These are phyloP conservation scores for Tulasnella sp. DNA, from an alignment of 768 basidiomycete genomes.

Conservation along the genomic window DNA sequence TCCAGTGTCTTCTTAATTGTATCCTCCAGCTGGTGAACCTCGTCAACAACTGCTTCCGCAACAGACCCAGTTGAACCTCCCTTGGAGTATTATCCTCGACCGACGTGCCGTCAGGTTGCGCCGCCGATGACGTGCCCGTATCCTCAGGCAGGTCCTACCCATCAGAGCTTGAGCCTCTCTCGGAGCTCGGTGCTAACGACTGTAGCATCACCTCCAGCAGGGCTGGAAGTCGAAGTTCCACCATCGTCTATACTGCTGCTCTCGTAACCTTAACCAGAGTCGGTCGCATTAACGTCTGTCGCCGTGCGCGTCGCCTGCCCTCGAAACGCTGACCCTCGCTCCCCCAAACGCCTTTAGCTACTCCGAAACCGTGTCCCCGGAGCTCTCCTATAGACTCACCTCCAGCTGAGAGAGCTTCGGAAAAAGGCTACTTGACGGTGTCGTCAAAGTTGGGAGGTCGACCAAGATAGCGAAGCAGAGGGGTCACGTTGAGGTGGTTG, in stretches of 20 bases:
- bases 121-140: neutral
- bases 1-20: neutral
- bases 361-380: neutral
- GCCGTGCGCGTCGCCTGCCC: neutral
- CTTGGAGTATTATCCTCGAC: neutral
- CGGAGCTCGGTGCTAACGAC: neutral
- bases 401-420: constrained; percentile 1
- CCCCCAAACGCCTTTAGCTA: neutral
- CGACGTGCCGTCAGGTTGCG: neutral
- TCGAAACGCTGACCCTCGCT: neutral
- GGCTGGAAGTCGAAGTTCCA: neutral
- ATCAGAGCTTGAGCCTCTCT: neutral
- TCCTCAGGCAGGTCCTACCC: neutral
- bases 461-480: neutral
- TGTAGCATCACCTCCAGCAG: neutral
- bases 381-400: neutral
- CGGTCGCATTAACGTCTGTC: neutral
- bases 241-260: neutral
- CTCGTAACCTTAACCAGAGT: neutral
- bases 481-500: neutral
- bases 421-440: neutral
- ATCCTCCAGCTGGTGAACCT: neutral
- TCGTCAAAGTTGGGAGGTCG: constrained; percentile 13
- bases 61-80: neutral
- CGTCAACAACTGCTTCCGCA: neutral